These are phyloP conservation scores for Clonostachys byssicola DNA, from an alignment of 2,329 filamentous ascomycete genomes.

Conservation along the genomic window DNA sequence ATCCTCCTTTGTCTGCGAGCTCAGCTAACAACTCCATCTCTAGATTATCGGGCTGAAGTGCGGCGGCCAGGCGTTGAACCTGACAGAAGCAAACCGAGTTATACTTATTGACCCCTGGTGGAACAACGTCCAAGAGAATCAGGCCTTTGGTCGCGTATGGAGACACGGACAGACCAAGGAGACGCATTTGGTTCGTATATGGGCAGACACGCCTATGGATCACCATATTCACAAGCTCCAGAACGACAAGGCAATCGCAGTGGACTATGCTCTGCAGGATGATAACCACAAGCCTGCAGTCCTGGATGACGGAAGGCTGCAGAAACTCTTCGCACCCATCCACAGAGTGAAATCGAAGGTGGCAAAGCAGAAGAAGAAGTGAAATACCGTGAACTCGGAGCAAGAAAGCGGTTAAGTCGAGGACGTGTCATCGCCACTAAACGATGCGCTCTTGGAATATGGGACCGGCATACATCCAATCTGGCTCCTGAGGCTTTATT, in stretches of 20 bases:
- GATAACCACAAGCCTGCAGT: conserved; percentile 6
- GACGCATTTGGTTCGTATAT: conserved; percentile 54
- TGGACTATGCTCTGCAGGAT: conserved; percentile 27
- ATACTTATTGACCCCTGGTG: conserved; percentile 56
- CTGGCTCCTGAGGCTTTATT: too few species aligned
- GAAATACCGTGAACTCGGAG: not conserved
- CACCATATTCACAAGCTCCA: conserved; percentile 52
- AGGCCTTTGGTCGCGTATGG: conserved; percentile 56
- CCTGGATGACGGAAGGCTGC: not conserved
- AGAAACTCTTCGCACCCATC: not conserved
- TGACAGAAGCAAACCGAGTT: conserved; percentile 42
- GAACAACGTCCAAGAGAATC: conserved; percentile 58
- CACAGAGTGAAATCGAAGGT: not conserved
- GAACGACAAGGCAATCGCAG: conserved; percentile 41
- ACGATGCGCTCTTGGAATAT: too few species aligned
- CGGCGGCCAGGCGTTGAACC: conserved; percentile 32
- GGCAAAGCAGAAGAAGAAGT: not conserved
- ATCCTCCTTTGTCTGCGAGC: not conserved
- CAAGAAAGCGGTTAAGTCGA: too few species aligned
- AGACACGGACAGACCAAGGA: conserved; percentile 61
- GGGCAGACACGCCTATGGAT: conserved; percentile 54
- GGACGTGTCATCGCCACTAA: too few species aligned
- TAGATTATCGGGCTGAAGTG: conserved; percentile 27
- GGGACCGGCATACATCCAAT: too few species aligned
- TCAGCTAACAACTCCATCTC: not conserved